Percentiles rank a stretch among this genome's conserved stretches.
Evolutionary conservation across 2,329 filamentous ascomycete genomes (phyloP).

Genomic region (Aureobasidium melanogenum): DNA sequence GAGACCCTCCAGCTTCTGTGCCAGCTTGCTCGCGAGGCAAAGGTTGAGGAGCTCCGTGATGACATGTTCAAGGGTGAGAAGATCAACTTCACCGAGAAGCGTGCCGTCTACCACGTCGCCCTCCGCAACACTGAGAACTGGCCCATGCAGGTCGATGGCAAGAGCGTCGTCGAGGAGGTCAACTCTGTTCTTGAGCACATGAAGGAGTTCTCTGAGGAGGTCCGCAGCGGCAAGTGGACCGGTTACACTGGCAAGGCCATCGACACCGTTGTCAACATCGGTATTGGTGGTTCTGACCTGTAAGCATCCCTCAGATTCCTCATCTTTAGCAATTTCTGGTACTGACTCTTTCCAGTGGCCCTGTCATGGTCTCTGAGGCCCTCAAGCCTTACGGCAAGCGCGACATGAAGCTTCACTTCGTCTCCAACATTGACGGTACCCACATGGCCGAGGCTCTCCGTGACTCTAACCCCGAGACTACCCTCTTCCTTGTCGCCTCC

Average conservation of each 20-base stretch:
- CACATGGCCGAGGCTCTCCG: slow-evolving; percentile 91
- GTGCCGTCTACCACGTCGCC: slow-evolving; percentile 91
- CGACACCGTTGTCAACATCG: slow-evolving; percentile 92
- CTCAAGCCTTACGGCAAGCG: slow-evolving; percentile 88
- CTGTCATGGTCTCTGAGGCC: slow-evolving; percentile 97
- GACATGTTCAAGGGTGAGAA: slow-evolving; percentile 95
- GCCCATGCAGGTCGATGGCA: slow-evolving; percentile 74
- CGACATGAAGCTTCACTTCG: slow-evolving; percentile 87
- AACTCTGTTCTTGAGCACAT: slow-evolving; percentile 90
- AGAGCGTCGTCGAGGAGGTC: slow-evolving; percentile 90
- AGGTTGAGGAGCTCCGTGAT: slow-evolving; percentile 87
- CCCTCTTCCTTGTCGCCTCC: slow-evolving; percentile 96
- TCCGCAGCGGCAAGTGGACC: slow-evolving; percentile 93
- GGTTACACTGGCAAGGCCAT: slow-evolving; percentile 96
- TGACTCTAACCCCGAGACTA: slow-evolving; percentile 87
- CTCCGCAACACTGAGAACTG: slow-evolving; percentile 82
- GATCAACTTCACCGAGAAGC: slow-evolving; percentile 98
- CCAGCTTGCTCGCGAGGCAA: slow-evolving; percentile 84
- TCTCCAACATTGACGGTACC: slow-evolving; percentile 98
- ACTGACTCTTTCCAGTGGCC: slow-evolving; percentile 53
- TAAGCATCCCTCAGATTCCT: slow-evolving; percentile 42
- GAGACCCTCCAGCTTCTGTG: slow-evolving; percentile 82
- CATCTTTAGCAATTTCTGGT: too few species aligned
- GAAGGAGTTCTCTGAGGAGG: slow-evolving; percentile 94
- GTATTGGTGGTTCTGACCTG: slow-evolving; percentile 97